Base-by-base conservation (phyloP, 495 filamentous ascomycete genomes). In the Delitschia confertaspora region DNA sequence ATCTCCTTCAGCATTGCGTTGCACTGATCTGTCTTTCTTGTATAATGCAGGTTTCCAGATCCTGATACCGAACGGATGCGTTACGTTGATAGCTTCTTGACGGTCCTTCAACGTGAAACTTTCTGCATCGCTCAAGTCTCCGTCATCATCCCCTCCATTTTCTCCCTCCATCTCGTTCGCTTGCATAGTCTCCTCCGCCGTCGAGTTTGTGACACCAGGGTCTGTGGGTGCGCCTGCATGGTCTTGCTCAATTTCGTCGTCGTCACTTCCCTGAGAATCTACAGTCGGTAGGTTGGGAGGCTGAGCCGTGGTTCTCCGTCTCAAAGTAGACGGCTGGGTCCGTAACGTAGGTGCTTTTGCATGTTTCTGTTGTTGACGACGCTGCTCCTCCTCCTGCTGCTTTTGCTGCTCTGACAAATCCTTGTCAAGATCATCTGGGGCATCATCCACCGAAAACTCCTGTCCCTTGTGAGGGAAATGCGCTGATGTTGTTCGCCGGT, bases 41-140 rank as follows among this genome's bases (percentile, higher is more conserved):
- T 99, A 99, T 27, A 99, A 60, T 0, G 91, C 91, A 14, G 91
- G 91, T 63, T 99, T 99, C 91, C 91, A 99, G 23, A 99, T 83
- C 47, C 91, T 81, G 58, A 99, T 96, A 63, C 91, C 91, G 53
- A 99, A 99, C 0, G 91, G 91, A 69, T 99, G 91, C 0, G 91
- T 99, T 62, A 94, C 81, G 65, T 99, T 99, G 65, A 99, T 99
- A 37, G 91, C 91, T 62, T 94, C 81, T 65, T 99, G 91, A 26
- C 89, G 80, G 59, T 96, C 91, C 66, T 93, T 93, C 42, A 84
- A 67, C 26, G 80, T 84, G 60, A 83, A 84, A 53, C 65, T 68
- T 49, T 69, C 66, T 2, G 66, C 59, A 52, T 69, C 66, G 42
- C 66, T 69, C 6, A 65, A 14, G 33, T 62, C 60, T 8, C 42